These are phyloP conservation scores for Leptographium procerum DNA, from an alignment of 2,329 filamentous ascomycete genomes.

Conservation along the genomic window DNA sequence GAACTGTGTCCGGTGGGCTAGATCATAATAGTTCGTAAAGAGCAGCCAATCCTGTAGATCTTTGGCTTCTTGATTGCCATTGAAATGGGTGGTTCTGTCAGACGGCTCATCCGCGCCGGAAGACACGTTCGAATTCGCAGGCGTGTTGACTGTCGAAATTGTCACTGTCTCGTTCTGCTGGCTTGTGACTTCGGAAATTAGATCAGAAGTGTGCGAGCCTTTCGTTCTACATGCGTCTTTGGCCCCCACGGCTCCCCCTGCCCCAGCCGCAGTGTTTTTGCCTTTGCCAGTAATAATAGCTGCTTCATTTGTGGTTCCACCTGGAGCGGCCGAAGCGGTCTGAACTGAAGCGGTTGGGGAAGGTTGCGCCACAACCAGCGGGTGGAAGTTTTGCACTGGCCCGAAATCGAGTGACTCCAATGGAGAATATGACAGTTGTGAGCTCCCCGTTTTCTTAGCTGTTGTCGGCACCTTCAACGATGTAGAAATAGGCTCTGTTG, in stretches of 20 bases:
- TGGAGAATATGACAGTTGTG: neutral
- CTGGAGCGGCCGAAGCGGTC: neutral
- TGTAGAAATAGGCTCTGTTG: neutral
- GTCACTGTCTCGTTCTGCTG: neutral
- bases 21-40: constrained; percentile 9
- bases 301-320: neutral
- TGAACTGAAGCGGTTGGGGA: neutral
- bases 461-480: neutral
- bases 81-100: neutral
- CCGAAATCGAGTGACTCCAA: neutral
- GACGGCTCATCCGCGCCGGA: neutral
- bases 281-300: neutral
- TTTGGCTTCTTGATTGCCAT: neutral
- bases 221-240: neutral
- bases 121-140: neutral
- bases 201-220: neutral
- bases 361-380: neutral
- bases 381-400: neutral
- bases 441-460: neutral
- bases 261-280: neutral
- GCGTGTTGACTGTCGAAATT: neutral
- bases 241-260: neutral
- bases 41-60: constrained; percentile 9
- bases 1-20: constrained; percentile 1
- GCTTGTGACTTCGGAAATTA: neutral